Conservation (phyloP, 2,329 filamentous ascomycete species). For the Verticillium nubilum region DNA sequence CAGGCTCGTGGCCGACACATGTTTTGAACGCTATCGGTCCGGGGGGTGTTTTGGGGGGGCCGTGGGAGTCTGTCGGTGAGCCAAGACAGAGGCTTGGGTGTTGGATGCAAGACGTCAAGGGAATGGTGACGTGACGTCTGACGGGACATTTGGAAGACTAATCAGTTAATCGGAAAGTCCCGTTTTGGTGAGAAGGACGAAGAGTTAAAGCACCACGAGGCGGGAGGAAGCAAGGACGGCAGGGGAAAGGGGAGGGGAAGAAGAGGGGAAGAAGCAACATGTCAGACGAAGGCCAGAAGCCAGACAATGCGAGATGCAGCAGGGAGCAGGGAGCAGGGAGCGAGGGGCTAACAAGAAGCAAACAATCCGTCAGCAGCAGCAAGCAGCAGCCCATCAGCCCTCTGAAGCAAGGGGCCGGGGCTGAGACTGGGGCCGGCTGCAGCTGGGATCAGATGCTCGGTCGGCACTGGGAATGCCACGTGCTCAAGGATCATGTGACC, state of each 20-base stretch:
- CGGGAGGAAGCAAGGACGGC: too few species aligned
- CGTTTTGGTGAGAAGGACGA: too few species aligned
- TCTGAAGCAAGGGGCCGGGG: too few species aligned
- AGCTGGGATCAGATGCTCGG: not conserved
- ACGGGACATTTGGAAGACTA: too few species aligned
- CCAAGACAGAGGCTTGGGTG: not conserved
- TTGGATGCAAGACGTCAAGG: too few species aligned
- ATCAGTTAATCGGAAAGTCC: too few species aligned
- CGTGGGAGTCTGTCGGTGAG: not conserved
- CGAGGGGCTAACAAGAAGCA: constrained; percentile 12
- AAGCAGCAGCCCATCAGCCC: too few species aligned
- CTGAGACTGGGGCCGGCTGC: too few species aligned
- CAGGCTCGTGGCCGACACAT: not conserved
- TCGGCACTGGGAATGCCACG: not conserved
- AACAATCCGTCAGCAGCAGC: not conserved
- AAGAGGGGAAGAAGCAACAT: not conserved
- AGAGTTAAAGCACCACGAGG: too few species aligned
- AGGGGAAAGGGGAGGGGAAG: not conserved
- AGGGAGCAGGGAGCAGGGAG: constrained; percentile 6
- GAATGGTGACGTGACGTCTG: too few species aligned
- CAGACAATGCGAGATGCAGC: not conserved
- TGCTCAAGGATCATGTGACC: not conserved
- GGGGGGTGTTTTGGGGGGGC: not conserved
- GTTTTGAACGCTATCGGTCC: not conserved
- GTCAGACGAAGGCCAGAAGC: too few species aligned